phyloP scores from a whole-genome alignment of 2,329 filamentous ascomycete species.

The Xylariaceae sp. region DNA sequence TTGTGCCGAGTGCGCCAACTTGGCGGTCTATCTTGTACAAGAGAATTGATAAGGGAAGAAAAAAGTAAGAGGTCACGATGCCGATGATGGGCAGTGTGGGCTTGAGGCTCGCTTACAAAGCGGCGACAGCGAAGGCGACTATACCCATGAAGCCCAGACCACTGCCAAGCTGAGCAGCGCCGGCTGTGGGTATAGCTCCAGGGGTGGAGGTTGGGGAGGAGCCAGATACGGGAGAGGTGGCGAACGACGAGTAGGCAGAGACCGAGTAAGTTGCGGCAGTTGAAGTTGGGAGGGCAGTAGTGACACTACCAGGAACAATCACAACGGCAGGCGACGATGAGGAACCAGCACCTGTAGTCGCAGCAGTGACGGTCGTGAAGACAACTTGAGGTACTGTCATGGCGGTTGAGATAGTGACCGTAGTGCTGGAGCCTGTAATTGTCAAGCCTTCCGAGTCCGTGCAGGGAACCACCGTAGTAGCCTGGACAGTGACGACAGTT shows the following conservation, averaged over 20 bases:
- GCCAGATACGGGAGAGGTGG: conserved; percentile 36
- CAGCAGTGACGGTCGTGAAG: conserved; percentile 32
- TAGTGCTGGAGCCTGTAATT: conserved; percentile 49
- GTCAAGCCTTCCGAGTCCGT: conserved; percentile 43
- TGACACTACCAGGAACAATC: conserved; percentile 39
- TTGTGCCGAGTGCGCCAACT: conserved; percentile 7
- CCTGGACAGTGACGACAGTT: conserved; percentile 46
- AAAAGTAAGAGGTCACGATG: conserved; percentile 1
- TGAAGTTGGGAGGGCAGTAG: conserved; percentile 29
- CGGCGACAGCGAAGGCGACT: conserved; percentile 42
- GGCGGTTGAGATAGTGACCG: conserved; percentile 42
- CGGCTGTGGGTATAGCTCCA: conserved; percentile 28
- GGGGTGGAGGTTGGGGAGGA: conserved; percentile 21
- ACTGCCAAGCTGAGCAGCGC: conserved; percentile 34
- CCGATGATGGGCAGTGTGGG: neutral
- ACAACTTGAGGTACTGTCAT: conserved; percentile 41
- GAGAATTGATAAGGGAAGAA: conserved; percentile 10
- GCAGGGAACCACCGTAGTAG: conserved; percentile 50
- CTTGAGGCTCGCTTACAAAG: conserved; percentile 42
- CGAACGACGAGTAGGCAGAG: conserved; percentile 32
- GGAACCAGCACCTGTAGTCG: conserved; percentile 29
- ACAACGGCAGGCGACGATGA: conserved; percentile 34
- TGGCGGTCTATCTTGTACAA: conserved; percentile 14
- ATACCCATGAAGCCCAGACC: conserved; percentile 45
- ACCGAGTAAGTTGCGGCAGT: conserved; percentile 34